Base-by-base conservation (phyloP, 2,329 filamentous ascomycete species). In the Magnaporthales sp. region DNA sequence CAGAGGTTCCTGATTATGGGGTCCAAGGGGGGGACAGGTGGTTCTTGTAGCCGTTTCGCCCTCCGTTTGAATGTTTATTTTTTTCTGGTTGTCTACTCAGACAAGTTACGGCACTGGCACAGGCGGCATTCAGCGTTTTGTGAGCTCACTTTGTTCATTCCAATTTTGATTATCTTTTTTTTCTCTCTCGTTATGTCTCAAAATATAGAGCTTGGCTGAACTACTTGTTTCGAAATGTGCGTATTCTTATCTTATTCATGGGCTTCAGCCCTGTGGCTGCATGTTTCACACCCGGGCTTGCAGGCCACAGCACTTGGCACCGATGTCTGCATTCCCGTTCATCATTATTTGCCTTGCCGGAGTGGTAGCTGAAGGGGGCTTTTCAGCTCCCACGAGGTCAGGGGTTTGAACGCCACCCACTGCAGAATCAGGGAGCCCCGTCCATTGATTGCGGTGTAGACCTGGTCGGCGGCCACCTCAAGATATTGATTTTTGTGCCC, bases 31-130 rank as follows among this genome's bases (percentile, higher is more conserved):
- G 30, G 3, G 9, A 1, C 56, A n/a, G 27, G 60, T 11, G n/a
- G 24, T 64, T 54, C 15, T 46, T 46, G 38, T 46, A 46, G 11
- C 15, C 10, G 24, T 30, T 30, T 63, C 26, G 27, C 30, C 38
- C 30, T 38, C 19, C 67, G 66, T 27, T 29, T 67, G 62, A 32
- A 19, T 62, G 46, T 66, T 67, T 66, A 30, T 64, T 15, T 19
- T 46, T 46, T 38, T 46, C 61, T 26, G 5, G 58, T 61, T 8
- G 19, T 24, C 4, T 24, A n/a, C 32, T 51, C 38, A 46, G 38
- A 46, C 38, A 46, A 6, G 38, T 46, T 46, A 46, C 15, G 38
- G 15, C 15, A 46, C 2, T 19, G 38, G 38, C 38, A 46, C 38
- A n/a, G 38, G 38, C 38, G 38, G 38, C 15, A 46, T 46, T 13